Percentiles rank a stretch among this genome's conserved stretches.
Conservation (phyloP, 129 eudicot genomes). For the Arctium lappa region DNA sequence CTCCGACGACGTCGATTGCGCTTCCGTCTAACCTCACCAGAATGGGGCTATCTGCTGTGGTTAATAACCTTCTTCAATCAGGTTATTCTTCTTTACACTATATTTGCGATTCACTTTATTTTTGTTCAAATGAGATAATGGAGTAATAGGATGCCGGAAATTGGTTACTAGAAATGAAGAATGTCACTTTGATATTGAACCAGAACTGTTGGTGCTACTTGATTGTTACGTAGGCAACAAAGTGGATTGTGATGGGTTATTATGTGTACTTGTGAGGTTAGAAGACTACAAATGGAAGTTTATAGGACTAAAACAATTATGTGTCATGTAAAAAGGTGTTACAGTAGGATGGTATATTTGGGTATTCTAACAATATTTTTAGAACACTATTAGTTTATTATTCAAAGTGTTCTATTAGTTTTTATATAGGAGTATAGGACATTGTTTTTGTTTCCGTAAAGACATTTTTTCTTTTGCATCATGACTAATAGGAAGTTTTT, state of each 20-base stretch:
- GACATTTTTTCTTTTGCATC: not conserved
- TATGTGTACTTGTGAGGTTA: too few relatives aligned
- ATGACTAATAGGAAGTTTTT: not conserved
- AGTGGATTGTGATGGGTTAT: not conserved
- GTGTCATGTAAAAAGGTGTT: not conserved
- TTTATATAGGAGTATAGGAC: too few relatives aligned
- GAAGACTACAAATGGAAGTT: too few relatives aligned
- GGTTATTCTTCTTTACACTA: conserved; percentile 24
- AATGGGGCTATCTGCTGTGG: conserved; percentile 66
- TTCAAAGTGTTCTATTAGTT: not conserved
- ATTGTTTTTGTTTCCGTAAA: too few relatives aligned
- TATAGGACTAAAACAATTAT: not conserved
- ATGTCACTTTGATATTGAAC: not conserved
- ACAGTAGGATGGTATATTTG: not conserved
- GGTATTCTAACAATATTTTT: not conserved
- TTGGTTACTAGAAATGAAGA: not conserved
- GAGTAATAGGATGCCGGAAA: not conserved
- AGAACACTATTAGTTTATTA: not conserved
- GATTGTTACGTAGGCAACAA: not conserved
- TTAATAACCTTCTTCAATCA: conserved; percentile 68
- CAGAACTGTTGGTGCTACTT: not conserved
- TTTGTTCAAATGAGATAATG: not conserved
- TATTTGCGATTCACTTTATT: not conserved
- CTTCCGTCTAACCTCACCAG: conserved; percentile 82
- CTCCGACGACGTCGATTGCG: conserved; percentile 55